Percentiles rank a stretch among this genome's conserved stretches.
phyloP scores from a whole-genome alignment of 2,329 filamentous ascomycete genomes.

The Raffaelea arxii region DNA sequence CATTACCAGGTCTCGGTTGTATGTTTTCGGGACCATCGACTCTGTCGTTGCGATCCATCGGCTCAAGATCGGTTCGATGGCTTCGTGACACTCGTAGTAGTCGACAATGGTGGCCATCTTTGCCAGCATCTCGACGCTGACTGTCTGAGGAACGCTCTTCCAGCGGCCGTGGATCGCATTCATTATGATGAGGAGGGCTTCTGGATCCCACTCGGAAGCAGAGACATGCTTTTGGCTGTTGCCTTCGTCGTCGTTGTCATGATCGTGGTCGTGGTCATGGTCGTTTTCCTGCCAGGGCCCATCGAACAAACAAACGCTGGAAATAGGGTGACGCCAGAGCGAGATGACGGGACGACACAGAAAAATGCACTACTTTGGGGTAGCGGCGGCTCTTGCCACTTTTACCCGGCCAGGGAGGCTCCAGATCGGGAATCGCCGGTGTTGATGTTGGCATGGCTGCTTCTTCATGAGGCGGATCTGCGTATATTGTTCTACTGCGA shows the following conservation, averaged over 20 bases:
- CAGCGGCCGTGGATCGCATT: slow-evolving; percentile 19
- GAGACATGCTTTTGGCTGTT: too few relatives aligned
- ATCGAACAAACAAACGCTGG: too few relatives aligned
- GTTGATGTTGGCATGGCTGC: too few relatives aligned
- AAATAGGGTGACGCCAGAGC: too few relatives aligned
- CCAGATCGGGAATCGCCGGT: too few relatives aligned
- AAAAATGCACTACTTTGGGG: too few relatives aligned
- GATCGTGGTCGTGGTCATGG: neutral
- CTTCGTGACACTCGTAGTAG: slow-evolving; percentile 21
- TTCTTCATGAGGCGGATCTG: too few relatives aligned
- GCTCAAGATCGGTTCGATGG: slow-evolving; percentile 7
- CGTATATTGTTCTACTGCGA: too few relatives aligned
- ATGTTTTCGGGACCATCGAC: neutral
- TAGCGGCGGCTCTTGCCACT: too few relatives aligned
- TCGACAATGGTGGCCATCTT: slow-evolving; percentile 20
- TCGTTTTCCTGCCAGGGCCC: neutral
- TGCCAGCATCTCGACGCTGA: slow-evolving; percentile 16
- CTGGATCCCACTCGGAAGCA: slow-evolving; percentile 16
- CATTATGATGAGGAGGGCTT: slow-evolving; percentile 19
- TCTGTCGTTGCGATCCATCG: slow-evolving; percentile 10
- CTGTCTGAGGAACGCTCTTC: slow-evolving; percentile 11
- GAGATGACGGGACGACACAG: too few relatives aligned
- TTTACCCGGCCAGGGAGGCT: too few relatives aligned
- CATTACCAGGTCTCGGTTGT: slow-evolving; percentile 7
- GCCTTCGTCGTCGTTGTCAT: too few relatives aligned